phyloP scores from a whole-genome alignment of 2,329 filamentous ascomycete genomes.

The Pezicula neosporulosa region DNA sequence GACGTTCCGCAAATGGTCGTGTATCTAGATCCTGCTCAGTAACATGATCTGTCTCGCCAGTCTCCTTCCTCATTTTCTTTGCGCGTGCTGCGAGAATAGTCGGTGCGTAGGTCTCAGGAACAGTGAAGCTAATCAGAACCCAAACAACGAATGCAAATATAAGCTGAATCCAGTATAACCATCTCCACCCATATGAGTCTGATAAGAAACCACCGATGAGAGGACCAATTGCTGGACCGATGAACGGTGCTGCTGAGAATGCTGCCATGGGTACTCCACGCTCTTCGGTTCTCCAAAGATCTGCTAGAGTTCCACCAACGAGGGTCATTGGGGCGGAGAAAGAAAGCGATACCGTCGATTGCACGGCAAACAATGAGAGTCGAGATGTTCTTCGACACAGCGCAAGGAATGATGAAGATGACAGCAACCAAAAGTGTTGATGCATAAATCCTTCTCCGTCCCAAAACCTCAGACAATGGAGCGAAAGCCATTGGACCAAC shows the following conservation, averaged over 20 bases:
- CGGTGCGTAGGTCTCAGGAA: conserved; percentile 85
- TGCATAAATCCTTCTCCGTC: conserved; percentile 65
- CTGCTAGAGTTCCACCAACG: conserved; percentile 77
- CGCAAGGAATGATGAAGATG: conserved; percentile 77
- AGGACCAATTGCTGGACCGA: conserved; percentile 75
- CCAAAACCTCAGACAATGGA: conserved; percentile 72
- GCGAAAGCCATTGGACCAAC: conserved; percentile 79
- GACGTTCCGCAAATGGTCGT: conserved; percentile 63
- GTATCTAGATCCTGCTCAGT: conserved; percentile 79
- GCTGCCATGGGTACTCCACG: conserved; percentile 84
- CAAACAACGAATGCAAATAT: conserved; percentile 70
- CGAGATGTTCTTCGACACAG: conserved; percentile 70
- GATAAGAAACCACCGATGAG: conserved; percentile 74
- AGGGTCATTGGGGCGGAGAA: conserved; percentile 86
- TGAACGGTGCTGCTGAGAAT: conserved; percentile 78
- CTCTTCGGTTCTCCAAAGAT: conserved; percentile 82
- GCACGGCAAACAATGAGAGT: conserved; percentile 74
- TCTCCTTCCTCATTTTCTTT: conserved; percentile 65
- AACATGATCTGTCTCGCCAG: conserved; percentile 64
- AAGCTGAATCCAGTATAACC: conserved; percentile 84
- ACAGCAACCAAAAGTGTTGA: conserved; percentile 51
- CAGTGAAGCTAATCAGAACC: conserved; percentile 79
- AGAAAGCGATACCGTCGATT: conserved; percentile 81
- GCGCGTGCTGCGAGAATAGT: conserved; percentile 71
- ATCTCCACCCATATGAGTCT: conserved; percentile 71